Base-by-base conservation (phyloP, 2,329 filamentous ascomycete genomes). In the Neonectria sp. region DNA sequence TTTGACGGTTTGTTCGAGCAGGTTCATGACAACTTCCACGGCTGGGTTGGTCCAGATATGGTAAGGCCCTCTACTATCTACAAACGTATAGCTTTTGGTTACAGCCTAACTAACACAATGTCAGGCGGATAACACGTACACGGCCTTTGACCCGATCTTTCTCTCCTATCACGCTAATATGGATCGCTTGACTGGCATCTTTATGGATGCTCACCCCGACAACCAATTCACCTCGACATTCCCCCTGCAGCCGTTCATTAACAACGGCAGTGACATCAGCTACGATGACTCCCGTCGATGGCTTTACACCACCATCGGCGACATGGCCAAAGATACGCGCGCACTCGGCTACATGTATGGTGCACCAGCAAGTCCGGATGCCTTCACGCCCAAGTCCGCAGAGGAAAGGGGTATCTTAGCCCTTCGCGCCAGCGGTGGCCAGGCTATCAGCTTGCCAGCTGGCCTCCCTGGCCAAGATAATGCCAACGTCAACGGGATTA, bases 101-200 rank as follows among this genome's bases (percentile, higher is more conserved):
- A 11, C 11, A 35, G 9, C 3, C 12, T 35, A 12, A 12, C 12
- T 35, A 35, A 35, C 25, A 64, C 37, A n/a, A 25, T n/a, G 4
- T 17, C n/a, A 65, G 56, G 60, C 64, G 6, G 64, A 67, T 21
- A 64, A 64, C 37, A 56, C 60, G 11, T 60, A 60, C 21, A 64
- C 60, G 6, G 55, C 43, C 13, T 56, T 64, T 24, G 65, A 67
- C 24, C 65, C 60, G 7, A 63, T 67, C 43, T 67, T 67, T n/a
- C 64, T 67, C 40, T 67, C 64, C 6, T 67, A 67, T 43, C 64
- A 67, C 40, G 64, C 65, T 31, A 60, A 67, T 33, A 67, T 67
- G 65, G 65, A 64, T 43, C 65, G 65, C 12, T 13, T 63, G 6
- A 60, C 60, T 5, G 55, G 33, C 21, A 48, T 55, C 3, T 60